phyloP scores from a whole-genome alignment of 148 eudicot species.

The Agrostemma githago region DNA sequence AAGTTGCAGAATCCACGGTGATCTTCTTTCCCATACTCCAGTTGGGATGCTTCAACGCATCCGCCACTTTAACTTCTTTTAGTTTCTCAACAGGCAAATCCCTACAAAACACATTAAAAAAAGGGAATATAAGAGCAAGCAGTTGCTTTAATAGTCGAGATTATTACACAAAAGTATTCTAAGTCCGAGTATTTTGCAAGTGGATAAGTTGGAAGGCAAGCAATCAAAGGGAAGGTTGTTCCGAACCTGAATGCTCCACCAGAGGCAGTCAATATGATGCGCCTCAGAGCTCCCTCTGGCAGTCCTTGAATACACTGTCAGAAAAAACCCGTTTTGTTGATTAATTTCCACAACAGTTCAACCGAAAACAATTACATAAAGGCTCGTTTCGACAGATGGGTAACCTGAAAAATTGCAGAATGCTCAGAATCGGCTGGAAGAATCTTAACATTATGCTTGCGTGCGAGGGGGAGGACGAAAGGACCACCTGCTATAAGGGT shows the following conservation, averaged over 20 bases:
- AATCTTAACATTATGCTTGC: slow-evolving; percentile 94
- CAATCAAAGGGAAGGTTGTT: not conserved
- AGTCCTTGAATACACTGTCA: slow-evolving; percentile 94
- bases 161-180: not conserved
- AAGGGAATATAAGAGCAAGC: not conserved
- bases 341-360: slow-evolving; percentile 9
- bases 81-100: slow-evolving; percentile 96
- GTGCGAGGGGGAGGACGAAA: slow-evolving; percentile 97
- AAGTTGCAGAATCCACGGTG: slow-evolving; percentile 95
- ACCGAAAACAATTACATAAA: not conserved
- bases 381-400: not conserved
- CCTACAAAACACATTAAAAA: slow-evolving; percentile 35
- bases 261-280: slow-evolving; percentile 90
- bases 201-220: not conserved
- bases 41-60: slow-evolving; percentile 98
- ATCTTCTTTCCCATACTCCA: slow-evolving; percentile 99
- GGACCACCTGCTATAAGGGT: slow-evolving; percentile 99
- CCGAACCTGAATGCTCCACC: slow-evolving; percentile 96
- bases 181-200: not conserved
- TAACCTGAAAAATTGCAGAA: slow-evolving; percentile 98
- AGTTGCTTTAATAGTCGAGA: not conserved
- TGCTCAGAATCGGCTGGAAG: slow-evolving; percentile 99
- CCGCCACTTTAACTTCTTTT: slow-evolving; percentile 89
- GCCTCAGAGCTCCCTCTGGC: slow-evolving; percentile 95
- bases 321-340: slow-evolving; percentile 25